Conservation (phyloP, 306 rosid genomes). For the Mimosa bimucronata region DNA sequence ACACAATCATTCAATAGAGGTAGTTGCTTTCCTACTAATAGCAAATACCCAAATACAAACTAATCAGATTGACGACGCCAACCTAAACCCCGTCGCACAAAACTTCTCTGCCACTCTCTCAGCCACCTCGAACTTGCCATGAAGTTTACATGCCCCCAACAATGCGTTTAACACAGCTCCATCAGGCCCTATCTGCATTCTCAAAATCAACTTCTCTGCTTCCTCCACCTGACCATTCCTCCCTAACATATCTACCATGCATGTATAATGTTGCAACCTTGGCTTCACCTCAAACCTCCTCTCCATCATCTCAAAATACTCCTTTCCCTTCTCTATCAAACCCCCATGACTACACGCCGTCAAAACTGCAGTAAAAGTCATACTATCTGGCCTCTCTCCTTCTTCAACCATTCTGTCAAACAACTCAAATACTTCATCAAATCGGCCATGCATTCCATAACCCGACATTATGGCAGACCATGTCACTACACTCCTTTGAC, state of each 20-base stretch:
- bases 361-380: slow-evolving; percentile 57
- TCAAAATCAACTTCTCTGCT: slow-evolving; percentile 59
- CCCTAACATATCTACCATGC: slow-evolving; percentile 86
- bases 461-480: slow-evolving; percentile 68
- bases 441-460: slow-evolving; percentile 64
- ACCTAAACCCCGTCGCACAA: slow-evolving; percentile 35
- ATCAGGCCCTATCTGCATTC: slow-evolving; percentile 64
- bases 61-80: slow-evolving; percentile 30
- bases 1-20: neutral
- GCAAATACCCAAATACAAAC: neutral
- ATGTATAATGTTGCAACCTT: slow-evolving; percentile 60
- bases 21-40: neutral
- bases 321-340: slow-evolving; percentile 56
- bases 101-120: slow-evolving; percentile 54
- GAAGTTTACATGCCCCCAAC: slow-evolving; percentile 64
- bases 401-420: slow-evolving; percentile 62
- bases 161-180: slow-evolving; percentile 60
- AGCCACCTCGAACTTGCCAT: slow-evolving; percentile 67
- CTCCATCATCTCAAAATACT: slow-evolving; percentile 64
- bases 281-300: slow-evolving; percentile 54
- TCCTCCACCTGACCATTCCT: slow-evolving; percentile 71
- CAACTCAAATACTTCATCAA: slow-evolving; percentile 55
- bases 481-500: slow-evolving; percentile 45
- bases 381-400: slow-evolving; percentile 57
- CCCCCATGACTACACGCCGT: slow-evolving; percentile 78